Conservation (phyloP, 306 rosid species). For the Vigna trinervia region DNA sequence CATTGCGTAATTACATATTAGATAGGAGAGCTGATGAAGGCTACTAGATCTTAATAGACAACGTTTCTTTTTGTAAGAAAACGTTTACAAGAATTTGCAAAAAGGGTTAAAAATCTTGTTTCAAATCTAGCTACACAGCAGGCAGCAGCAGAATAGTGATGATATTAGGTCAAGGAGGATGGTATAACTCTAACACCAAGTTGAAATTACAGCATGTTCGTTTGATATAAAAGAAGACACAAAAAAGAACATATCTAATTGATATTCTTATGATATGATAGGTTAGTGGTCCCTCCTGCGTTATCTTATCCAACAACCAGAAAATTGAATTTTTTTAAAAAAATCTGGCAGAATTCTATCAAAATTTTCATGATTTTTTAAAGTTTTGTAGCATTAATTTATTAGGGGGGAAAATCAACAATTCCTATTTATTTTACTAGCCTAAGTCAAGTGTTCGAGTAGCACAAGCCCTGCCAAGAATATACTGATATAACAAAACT, state of each 20-base stretch:
- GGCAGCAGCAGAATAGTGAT: slow-evolving; percentile 7
- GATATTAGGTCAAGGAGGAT: slow-evolving; percentile 10
- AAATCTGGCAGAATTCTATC: background rate
- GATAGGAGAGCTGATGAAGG: no score
- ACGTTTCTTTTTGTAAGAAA: no score
- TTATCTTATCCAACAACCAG: slow-evolving; percentile 18
- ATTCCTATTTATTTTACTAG: background rate
- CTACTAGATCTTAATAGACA: no score
- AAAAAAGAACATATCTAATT: background rate
- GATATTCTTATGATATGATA: slow-evolving; percentile 3
- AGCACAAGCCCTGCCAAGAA: slow-evolving; percentile 18
- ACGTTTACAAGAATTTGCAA: no score
- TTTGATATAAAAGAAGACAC: slow-evolving; percentile 20
- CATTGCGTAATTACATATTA: no score
- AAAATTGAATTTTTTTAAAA: background rate
- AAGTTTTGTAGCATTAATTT: background rate
- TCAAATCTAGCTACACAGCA: background rate
- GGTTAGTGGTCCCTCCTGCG: background rate
- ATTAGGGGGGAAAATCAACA: background rate
- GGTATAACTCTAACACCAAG: slow-evolving; percentile 26
- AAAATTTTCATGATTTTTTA: background rate
- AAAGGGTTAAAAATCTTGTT: no score
- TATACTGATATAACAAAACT: background rate
- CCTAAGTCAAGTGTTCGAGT: background rate
- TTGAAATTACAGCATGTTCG: background rate